Percentiles rank a stretch among this genome's conserved stretches.
These are phyloP conservation scores for Albizia julibrissin DNA, from an alignment of 306 rosid genomes.

Conservation along the genomic window DNA sequence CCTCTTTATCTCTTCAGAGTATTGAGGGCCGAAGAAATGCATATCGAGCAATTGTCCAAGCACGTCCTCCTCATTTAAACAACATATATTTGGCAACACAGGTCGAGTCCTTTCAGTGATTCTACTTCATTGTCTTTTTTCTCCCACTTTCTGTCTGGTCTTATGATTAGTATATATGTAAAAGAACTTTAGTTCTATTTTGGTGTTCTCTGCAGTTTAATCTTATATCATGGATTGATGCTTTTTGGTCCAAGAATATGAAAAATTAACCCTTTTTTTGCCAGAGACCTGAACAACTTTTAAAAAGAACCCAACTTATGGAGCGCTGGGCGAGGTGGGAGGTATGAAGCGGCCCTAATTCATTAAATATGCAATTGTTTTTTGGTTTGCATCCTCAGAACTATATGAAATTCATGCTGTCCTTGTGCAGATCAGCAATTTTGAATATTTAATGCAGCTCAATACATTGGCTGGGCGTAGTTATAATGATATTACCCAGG, in stretches of 20 bases:
- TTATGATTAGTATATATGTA: conserved; percentile 9
- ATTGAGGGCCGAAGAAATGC: conserved; percentile 87
- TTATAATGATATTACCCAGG: conserved; percentile 99
- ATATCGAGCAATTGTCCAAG: conserved; percentile 92
- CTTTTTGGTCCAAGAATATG: conserved; percentile 33
- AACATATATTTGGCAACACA: conserved; percentile 92
- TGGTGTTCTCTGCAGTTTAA: neutral
- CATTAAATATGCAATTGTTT: conserved; percentile 11
- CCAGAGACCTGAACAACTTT: conserved; percentile 93
- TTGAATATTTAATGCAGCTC: conserved; percentile 97
- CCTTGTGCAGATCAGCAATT: conserved; percentile 93
- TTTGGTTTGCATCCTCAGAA: conserved; percentile 20
- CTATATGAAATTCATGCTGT: conserved; percentile 30
- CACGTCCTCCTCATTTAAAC: conserved; percentile 83
- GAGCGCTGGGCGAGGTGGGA: conserved; percentile 99
- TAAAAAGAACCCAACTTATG: conserved; percentile 94
- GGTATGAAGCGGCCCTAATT: conserved; percentile 52
- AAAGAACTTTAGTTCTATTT: neutral
- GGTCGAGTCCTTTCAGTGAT: conserved; percentile 47
- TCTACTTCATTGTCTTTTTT: neutral
- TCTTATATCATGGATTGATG: neutral
- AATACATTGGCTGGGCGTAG: conserved; percentile 98
- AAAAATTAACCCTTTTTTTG: conserved; percentile 25
- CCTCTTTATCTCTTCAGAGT: conserved; percentile 53
- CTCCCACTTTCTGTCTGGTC: neutral